Percentiles rank a stretch among this genome's conserved stretches.
Conservation (phyloP, 1,284 basidiomycete genomes). For the Cutaneotrichosporon daszewskae region DNA sequence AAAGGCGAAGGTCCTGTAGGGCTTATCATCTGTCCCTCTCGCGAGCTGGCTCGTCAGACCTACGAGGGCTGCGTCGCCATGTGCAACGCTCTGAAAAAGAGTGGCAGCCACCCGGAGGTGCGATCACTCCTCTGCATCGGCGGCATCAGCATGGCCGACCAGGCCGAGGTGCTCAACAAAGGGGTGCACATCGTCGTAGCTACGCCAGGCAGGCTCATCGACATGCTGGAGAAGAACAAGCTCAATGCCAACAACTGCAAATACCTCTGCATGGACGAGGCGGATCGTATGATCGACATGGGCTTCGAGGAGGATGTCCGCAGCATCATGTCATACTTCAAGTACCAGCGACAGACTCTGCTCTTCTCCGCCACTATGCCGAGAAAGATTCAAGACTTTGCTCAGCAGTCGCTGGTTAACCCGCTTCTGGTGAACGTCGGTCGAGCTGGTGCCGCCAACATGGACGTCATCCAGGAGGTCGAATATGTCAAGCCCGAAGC, state of each 20-base stretch:
- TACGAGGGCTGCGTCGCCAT: conserved; percentile 88
- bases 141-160: conserved; percentile 96
- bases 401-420: conserved; percentile 85
- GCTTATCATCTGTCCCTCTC: conserved; percentile 88
- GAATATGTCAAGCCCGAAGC: conserved; percentile 99
- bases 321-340: conserved; percentile 98
- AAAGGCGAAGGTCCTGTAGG: conserved; percentile 94
- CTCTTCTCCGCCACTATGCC: conserved; percentile 99
- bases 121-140: conserved; percentile 91
- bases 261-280: conserved; percentile 97
- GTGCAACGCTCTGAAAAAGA: conserved; percentile 72
- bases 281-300: conserved; percentile 98
- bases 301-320: conserved; percentile 98
- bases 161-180: conserved; percentile 78
- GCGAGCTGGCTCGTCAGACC: conserved; percentile 90
- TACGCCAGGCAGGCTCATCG: conserved; percentile 54
- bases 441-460: conserved; percentile 91
- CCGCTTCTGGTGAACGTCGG: conserved; percentile 96
- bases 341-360: conserved; percentile 93
- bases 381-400: conserved; percentile 96
- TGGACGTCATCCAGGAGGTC: conserved; percentile 94
- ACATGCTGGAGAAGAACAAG: conserved; percentile 73
- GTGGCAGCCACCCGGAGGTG: conserved; percentile 71
- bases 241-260: conserved; percentile 89
- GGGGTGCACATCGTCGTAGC: conserved; percentile 79